Evolutionary conservation across 2,329 filamentous ascomycete species (phyloP).

Genomic region (Nannizzia gypsea): DNA sequence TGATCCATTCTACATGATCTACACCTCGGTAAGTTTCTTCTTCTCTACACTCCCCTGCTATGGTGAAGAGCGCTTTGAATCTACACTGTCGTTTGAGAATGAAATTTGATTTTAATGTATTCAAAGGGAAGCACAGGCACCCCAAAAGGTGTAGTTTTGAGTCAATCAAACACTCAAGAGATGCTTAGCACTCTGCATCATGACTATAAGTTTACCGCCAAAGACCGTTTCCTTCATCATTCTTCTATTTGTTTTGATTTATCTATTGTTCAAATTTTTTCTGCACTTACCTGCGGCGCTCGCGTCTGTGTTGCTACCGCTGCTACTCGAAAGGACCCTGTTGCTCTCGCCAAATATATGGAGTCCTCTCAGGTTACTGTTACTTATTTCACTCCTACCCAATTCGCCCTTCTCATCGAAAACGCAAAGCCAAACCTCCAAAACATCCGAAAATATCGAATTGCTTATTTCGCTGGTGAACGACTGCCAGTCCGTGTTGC

Average conservation of each 20-base stretch:
- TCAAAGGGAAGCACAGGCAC: constrained; percentile 16
- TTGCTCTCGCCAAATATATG: constrained; percentile 16
- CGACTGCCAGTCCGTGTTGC: constrained; percentile 38
- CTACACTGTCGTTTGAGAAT: not conserved
- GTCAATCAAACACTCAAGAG: constrained; percentile 17
- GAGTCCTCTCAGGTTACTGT: constrained; percentile 13
- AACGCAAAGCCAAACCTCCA: constrained; percentile 13
- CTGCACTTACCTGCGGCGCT: constrained; percentile 16
- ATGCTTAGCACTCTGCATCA: constrained; percentile 14
- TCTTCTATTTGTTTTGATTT: constrained; percentile 14
- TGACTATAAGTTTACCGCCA: constrained; percentile 11
- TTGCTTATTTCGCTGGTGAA: constrained; percentile 16
- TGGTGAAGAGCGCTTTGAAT: not conserved
- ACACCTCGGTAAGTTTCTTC: constrained; percentile 16
- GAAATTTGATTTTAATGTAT: constrained; percentile 6
- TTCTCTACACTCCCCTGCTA: not conserved
- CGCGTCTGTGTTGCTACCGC: constrained; percentile 13
- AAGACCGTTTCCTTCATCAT: constrained; percentile 14
- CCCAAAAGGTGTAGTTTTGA: constrained; percentile 33
- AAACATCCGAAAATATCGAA: constrained; percentile 12
- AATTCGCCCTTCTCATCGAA: constrained; percentile 15
- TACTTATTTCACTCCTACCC: constrained; percentile 17
- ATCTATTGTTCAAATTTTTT: constrained; percentile 16
- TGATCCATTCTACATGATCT: constrained; percentile 18
- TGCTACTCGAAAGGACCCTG: constrained; percentile 15